Percentiles rank a stretch among this genome's conserved stretches.
These are phyloP conservation scores for Drosera capensis DNA, from an alignment of 148 eudicot genomes.

Conservation along the genomic window DNA sequence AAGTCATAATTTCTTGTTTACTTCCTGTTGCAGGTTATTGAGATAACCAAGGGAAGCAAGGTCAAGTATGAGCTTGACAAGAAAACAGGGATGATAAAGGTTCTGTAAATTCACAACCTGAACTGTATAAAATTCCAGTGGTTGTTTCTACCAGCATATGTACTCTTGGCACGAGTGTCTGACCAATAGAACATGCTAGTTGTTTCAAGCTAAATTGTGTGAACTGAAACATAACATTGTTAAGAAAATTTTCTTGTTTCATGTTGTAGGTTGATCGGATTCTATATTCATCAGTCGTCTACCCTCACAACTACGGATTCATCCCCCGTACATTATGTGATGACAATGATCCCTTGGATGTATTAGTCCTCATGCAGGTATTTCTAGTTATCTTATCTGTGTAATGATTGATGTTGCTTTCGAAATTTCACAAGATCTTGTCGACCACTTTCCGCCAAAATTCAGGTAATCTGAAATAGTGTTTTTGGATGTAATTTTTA, in stretches of 20 bases:
- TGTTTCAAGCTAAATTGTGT: not conserved
- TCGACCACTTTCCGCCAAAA: not conserved
- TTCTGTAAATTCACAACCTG: slow-evolving; percentile 5
- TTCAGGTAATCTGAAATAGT: not conserved
- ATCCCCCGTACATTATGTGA: slow-evolving; percentile 82
- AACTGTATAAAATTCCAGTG: too few species aligned
- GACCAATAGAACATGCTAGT: too few species aligned
- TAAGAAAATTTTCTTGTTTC: not conserved
- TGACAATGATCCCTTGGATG: slow-evolving; percentile 80
- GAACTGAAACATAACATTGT: not conserved
- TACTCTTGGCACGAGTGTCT: too few species aligned
- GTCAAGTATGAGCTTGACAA: slow-evolving; percentile 83
- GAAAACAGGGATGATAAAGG: slow-evolving; percentile 66
- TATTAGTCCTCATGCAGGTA: slow-evolving; percentile 85
- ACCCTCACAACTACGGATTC: slow-evolving; percentile 85
- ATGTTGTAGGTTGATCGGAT: slow-evolving; percentile 63
- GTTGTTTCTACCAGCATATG: too few species aligned
- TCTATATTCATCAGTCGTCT: slow-evolving; percentile 75
- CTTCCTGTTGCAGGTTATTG: slow-evolving; percentile 34
- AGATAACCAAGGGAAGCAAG: slow-evolving; percentile 64
- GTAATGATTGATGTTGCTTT: not conserved
- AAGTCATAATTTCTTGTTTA: not conserved
- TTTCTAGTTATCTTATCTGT: not conserved
- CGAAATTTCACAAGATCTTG: not conserved
- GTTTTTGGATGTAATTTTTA: not conserved